These are phyloP conservation scores for Bruguiera hainesii DNA, from an alignment of 441 rosid species.

Conservation along the genomic window DNA sequence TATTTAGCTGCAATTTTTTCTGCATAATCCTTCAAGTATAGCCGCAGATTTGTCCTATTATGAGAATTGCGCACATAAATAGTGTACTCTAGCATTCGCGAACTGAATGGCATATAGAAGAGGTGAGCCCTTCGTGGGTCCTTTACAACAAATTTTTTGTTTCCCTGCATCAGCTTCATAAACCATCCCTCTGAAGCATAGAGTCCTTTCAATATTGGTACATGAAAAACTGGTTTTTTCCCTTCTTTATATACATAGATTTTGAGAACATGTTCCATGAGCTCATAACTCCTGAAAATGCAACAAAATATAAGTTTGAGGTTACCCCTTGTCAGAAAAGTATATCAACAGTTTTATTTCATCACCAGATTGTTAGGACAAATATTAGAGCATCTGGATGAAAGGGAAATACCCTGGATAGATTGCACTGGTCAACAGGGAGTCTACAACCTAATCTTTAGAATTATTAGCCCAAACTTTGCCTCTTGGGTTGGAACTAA, in stretches of 20 bases:
- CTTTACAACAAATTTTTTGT: constrained; percentile 42
- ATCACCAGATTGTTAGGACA: neutral
- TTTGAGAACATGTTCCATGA: constrained; percentile 82
- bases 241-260: constrained; percentile 80
- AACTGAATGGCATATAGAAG: constrained; percentile 81
- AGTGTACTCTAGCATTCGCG: constrained; percentile 58
- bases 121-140: constrained; percentile 62
- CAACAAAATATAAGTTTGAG: constrained; percentile 23
- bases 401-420: neutral
- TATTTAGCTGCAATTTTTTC: constrained; percentile 59
- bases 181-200: constrained; percentile 93
- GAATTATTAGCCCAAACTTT: neutral
- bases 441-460: neutral
- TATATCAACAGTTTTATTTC: neutral
- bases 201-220: constrained; percentile 72
- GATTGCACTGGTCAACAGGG: constrained; percentile 1
- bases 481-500: neutral
- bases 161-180: constrained; percentile 57
- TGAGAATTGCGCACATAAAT: constrained; percentile 42
- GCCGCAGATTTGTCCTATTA: constrained; percentile 60
- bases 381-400: neutral
- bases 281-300: constrained; percentile 62
- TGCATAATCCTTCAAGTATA: constrained; percentile 56
- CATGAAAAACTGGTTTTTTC: constrained; percentile 64
- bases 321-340: constrained; percentile 20